Conservation (phyloP, 2,329 filamentous ascomycete genomes). For the Achaetomium macrosporum region DNA sequence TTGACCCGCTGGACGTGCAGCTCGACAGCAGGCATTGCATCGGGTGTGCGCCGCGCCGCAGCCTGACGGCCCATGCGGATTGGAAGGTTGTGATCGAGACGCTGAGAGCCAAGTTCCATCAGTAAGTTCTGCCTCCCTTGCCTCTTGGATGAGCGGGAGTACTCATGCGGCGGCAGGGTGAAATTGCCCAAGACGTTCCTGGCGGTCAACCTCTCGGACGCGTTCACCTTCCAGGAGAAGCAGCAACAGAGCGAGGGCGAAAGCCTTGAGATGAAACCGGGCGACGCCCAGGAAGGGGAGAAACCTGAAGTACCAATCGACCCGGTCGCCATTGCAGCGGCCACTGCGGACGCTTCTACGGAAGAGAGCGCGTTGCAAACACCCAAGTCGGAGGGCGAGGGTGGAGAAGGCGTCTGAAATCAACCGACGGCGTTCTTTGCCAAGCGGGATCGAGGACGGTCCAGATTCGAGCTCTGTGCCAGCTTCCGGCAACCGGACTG, state of each 20-base stretch:
- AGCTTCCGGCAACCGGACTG: no score
- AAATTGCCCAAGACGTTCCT: slow-evolving; percentile 62
- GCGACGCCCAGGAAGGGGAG: slow-evolving; percentile 17
- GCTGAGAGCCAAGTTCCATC: slow-evolving; percentile 87
- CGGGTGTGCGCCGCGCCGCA: slow-evolving; percentile 83
- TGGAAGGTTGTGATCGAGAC: slow-evolving; percentile 98
- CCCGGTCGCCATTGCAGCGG: not conserved
- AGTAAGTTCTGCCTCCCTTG: slow-evolving; percentile 52
- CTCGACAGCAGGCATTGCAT: slow-evolving; percentile 96
- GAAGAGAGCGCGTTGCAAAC: not conserved
- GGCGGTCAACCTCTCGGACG: slow-evolving; percentile 58
- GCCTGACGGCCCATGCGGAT: slow-evolving; percentile 82
- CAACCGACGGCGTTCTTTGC: no score
- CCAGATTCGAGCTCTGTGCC: no score
- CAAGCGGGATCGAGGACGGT: no score
- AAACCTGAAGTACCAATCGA: not conserved
- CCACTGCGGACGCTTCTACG: not conserved
- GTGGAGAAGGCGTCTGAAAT: not conserved
- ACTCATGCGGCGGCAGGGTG: slow-evolving; percentile 33
- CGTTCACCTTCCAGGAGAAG: slow-evolving; percentile 55
- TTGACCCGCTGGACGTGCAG: slow-evolving; percentile 92
- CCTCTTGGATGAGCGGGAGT: not conserved
- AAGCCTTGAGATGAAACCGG: slow-evolving; percentile 42
- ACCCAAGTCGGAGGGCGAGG: slow-evolving; percentile 5
- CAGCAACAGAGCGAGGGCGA: slow-evolving; percentile 38